These are phyloP conservation scores for Deuterostichococcus epilithicus DNA, from an alignment of 139 green algal species.

Conservation along the genomic window DNA sequence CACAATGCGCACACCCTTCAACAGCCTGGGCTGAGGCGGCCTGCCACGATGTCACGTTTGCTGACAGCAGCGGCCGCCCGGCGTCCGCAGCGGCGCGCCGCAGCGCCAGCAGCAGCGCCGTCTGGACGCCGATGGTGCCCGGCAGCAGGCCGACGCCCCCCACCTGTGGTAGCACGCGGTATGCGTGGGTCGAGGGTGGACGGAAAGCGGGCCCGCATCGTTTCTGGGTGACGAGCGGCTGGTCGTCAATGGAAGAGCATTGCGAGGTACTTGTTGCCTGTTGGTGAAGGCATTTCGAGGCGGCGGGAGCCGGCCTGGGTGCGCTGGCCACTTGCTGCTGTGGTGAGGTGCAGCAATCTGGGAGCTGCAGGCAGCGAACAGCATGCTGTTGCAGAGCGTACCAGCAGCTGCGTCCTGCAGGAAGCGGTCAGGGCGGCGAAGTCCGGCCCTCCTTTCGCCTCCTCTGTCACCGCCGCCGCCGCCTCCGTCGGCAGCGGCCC, in stretches of 20 bases:
- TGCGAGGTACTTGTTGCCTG: too few relatives aligned
- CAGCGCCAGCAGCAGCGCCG: not conserved
- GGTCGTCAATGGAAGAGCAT: too few relatives aligned
- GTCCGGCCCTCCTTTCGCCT: too few relatives aligned
- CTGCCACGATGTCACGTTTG: not conserved
- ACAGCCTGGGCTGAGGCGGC: too few relatives aligned
- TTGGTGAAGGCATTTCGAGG: too few relatives aligned
- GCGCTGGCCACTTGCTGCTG: too few relatives aligned
- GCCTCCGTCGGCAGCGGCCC: not conserved
- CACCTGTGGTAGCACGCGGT: too few relatives aligned
- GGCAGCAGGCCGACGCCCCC: not conserved
- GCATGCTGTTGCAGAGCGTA: not conserved
- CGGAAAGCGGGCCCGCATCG: not conserved
- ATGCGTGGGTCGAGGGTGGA: too few relatives aligned
- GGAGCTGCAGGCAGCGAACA: not conserved
- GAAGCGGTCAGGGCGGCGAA: not conserved
- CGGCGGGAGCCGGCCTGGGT: too few relatives aligned
- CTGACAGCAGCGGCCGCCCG: not conserved
- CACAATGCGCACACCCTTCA: not conserved
- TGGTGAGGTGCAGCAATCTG: not conserved
- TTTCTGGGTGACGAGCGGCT: not conserved
- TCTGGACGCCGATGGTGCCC: not conserved
- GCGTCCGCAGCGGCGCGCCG: not conserved
- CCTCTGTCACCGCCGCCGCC: too few relatives aligned
- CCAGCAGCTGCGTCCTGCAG: not conserved